Conservation (phyloP, 768 basidiomycete species). For the Kwoniella pini region DNA sequence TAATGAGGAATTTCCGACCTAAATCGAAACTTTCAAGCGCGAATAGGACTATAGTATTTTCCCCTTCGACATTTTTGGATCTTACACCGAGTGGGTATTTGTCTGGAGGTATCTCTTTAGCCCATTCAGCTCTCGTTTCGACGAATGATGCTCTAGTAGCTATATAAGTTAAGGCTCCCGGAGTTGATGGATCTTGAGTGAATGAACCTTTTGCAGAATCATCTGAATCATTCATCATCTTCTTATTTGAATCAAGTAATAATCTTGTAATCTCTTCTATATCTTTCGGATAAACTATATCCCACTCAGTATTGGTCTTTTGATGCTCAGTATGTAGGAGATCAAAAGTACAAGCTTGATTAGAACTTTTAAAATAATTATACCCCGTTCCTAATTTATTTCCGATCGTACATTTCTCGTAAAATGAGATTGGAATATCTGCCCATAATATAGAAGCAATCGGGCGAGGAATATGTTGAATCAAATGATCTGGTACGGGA, state of each 20-base stretch:
- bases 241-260: not conserved
- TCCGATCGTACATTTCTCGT: not conserved
- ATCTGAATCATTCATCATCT: not conserved
- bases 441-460: not conserved
- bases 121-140: not conserved
- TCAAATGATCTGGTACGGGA: not conserved
- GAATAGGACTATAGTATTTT: conserved; percentile 5
- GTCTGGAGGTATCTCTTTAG: not conserved
- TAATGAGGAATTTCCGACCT: not conserved
- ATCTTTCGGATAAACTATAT: not conserved
- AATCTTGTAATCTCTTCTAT: not conserved
- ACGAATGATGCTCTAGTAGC: not conserved
- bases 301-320: not conserved
- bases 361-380: not conserved
- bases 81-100: not conserved
- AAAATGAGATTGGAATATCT: not conserved
- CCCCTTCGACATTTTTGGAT: no score
- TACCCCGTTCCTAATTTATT: not conserved
- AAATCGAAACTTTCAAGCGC: conserved; percentile 3
- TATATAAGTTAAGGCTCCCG: not conserved
- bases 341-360: not conserved
- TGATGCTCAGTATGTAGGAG: not conserved
- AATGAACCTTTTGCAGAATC: not conserved
- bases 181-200: not conserved
- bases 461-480: not conserved